phyloP scores from a whole-genome alignment of 176 grass and related monocot species.

The Ensete ventricosum region DNA sequence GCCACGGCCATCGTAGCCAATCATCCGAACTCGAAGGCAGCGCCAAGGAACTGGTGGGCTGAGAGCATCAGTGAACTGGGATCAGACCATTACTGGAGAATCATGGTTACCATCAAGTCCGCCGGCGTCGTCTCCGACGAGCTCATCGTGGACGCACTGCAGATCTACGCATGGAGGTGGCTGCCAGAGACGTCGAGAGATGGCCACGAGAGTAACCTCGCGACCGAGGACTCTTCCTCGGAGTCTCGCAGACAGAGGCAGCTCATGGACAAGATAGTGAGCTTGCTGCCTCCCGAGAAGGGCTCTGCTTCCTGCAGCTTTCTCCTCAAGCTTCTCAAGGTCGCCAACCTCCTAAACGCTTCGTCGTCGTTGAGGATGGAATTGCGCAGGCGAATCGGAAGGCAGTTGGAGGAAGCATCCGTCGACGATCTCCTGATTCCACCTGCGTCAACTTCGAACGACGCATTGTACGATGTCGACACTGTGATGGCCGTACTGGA shows the following conservation, averaged over 20 bases:
- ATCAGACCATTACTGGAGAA: slow-evolving; percentile 75
- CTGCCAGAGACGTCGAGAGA: slow-evolving; percentile 26
- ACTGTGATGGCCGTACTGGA: slow-evolving; percentile 48
- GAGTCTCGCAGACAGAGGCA: slow-evolving; percentile 2
- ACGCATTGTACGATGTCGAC: slow-evolving; percentile 58
- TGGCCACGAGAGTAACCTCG: slow-evolving; percentile 33
- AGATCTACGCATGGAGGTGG: slow-evolving; percentile 55
- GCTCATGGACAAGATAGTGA: slow-evolving; percentile 77
- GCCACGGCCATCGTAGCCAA: slow-evolving; percentile 40
- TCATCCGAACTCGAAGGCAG: slow-evolving; percentile 25
- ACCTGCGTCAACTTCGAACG: slow-evolving; percentile 31
- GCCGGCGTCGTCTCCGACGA: slow-evolving; percentile 42
- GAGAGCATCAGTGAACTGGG: slow-evolving; percentile 59
- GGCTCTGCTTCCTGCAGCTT: slow-evolving; percentile 71
- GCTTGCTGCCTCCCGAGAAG: slow-evolving; percentile 53
- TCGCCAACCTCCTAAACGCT: slow-evolving; percentile 52
- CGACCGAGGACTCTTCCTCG: slow-evolving; percentile 25
- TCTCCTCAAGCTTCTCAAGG: slow-evolving; percentile 77
- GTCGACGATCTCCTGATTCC: slow-evolving; percentile 63
- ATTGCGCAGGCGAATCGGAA: slow-evolving; percentile 45
- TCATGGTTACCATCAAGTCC: slow-evolving; percentile 74
- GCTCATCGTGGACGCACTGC: slow-evolving; percentile 58
- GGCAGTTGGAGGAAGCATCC: slow-evolving; percentile 68
- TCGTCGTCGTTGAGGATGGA: slow-evolving; percentile 50
- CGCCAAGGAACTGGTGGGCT: slow-evolving; percentile 47